Evolutionary conservation across 257 asterid genomes (phyloP).

Genomic region (Henckelia pumila): DNA sequence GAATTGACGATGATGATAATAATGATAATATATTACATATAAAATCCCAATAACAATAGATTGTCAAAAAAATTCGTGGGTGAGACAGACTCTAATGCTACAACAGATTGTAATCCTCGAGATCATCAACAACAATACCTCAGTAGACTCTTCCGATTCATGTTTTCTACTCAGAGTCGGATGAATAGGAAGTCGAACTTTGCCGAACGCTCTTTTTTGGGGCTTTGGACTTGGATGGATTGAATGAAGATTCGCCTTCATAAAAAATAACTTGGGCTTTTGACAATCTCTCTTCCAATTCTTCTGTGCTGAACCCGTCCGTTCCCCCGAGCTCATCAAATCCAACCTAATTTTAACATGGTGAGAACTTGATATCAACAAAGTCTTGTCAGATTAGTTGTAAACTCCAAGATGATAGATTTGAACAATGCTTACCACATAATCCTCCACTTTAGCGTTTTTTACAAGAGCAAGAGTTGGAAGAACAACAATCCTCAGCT

Average conservation of each 20-base stretch:
- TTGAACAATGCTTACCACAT: slow-evolving; percentile 58
- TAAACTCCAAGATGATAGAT: background rate
- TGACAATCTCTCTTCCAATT: slow-evolving; percentile 87
- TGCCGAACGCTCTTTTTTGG: slow-evolving; percentile 69
- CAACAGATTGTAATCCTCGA: slow-evolving; percentile 28
- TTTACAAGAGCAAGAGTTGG: slow-evolving; percentile 92
- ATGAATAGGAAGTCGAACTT: slow-evolving; percentile 59
- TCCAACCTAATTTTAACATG: slow-evolving; percentile 60
- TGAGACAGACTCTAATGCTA: slow-evolving; percentile 17
- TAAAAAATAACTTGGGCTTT: slow-evolving; percentile 61
- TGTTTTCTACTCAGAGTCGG: slow-evolving; percentile 68
- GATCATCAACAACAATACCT: slow-evolving; percentile 24
- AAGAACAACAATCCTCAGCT: slow-evolving; percentile 81
- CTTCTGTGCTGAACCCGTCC: slow-evolving; percentile 90
- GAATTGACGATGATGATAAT: too few relatives aligned
- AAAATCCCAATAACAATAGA: background rate
- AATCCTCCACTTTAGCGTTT: slow-evolving; percentile 90
- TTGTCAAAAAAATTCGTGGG: slow-evolving; percentile 7
- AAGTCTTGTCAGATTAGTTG: slow-evolving; percentile 6
- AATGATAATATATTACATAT: too few relatives aligned
- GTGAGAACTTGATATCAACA: slow-evolving; percentile 13
- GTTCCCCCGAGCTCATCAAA: slow-evolving; percentile 94
- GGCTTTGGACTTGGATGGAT: slow-evolving; percentile 53
- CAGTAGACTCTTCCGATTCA: slow-evolving; percentile 7
- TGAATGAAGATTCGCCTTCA: slow-evolving; percentile 74